Percentiles rank a stretch among this genome's conserved stretches.
Evolutionary conservation across 495 filamentous ascomycete genomes (phyloP).

Genomic region (Neurospora africana): DNA sequence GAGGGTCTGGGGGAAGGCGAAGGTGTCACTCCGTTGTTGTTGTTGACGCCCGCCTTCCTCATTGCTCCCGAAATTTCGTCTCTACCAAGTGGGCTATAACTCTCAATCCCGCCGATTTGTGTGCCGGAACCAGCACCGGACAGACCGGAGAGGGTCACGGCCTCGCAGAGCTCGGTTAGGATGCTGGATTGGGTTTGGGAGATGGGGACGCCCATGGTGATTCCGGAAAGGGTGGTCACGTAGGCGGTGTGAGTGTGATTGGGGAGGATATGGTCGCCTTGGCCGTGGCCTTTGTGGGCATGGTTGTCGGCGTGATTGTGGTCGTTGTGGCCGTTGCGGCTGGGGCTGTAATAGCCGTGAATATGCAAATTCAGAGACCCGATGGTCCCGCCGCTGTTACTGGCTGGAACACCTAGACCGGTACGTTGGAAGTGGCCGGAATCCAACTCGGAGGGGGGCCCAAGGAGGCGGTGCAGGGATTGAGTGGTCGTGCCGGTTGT

Average conservation of each 20-base stretch:
- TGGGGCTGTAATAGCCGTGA: background rate
- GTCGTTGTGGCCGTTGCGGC: background rate
- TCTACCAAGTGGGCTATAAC: slow-evolving; percentile 12
- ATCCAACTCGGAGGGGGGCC: background rate
- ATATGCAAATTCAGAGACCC: background rate
- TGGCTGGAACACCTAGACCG: background rate
- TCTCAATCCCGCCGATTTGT: background rate
- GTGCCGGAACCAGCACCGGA: background rate
- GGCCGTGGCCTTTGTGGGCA: background rate
- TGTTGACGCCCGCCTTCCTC: background rate
- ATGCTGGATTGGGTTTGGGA: slow-evolving; percentile 18
- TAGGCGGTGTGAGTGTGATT: background rate
- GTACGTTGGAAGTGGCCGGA: background rate
- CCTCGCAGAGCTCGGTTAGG: slow-evolving; percentile 16
- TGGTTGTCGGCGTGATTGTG: background rate
- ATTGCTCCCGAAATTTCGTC: background rate
- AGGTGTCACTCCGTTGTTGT: background rate
- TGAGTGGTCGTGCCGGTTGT: background rate
- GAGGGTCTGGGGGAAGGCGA: background rate
- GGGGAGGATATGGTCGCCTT: background rate
- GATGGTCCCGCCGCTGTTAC: background rate
- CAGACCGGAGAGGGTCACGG: slow-evolving; percentile 2
- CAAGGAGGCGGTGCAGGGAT: background rate
- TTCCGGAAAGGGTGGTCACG: too few relatives aligned
- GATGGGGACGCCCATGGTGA: background rate